Percentiles rank a stretch among this genome's conserved stretches.
These are phyloP conservation scores for Tilletia walkeri DNA, from an alignment of 1,284 basidiomycete species.

Conservation along the genomic window DNA sequence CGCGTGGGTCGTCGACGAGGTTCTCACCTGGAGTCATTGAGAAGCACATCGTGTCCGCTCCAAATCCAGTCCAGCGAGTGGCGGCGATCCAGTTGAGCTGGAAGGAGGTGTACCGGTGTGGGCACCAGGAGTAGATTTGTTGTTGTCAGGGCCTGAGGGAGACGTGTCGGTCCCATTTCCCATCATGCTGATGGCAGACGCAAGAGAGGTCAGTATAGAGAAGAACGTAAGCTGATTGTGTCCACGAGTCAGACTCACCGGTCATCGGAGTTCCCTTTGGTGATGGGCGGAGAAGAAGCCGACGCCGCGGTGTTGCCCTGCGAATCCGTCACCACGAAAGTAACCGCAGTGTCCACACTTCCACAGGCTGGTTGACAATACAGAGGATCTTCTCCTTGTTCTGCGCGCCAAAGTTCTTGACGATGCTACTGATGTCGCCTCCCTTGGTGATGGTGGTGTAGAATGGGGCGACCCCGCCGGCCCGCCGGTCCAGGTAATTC, in stretches of 20 bases:
- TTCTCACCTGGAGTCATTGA: no score
- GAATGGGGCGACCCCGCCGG: constrained; percentile 16
- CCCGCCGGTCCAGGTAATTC: constrained; percentile 27
- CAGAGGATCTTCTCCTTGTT: neutral
- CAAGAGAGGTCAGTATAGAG: neutral
- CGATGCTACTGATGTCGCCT: constrained; percentile 16
- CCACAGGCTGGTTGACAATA: constrained; percentile 17
- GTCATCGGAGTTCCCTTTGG: constrained; percentile 24
- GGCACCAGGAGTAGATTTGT: no score
- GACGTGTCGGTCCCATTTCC: no score
- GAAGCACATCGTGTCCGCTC: no score
- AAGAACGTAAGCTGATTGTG: constrained; percentile 23
- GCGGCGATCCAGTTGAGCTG: no score
- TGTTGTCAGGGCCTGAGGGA: no score
- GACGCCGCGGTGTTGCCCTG: constrained; percentile 26
- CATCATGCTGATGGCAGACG: neutral
- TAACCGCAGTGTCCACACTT: constrained; percentile 23
- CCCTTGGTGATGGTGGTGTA: neutral
- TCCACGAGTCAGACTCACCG: constrained; percentile 23
- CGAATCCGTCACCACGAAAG: constrained; percentile 30
- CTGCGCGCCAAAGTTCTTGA: constrained; percentile 1
- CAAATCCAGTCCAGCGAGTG: no score
- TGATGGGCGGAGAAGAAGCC: constrained; percentile 24
- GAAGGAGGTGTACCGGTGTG: no score
- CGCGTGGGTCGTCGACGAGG: no score